phyloP scores from a whole-genome alignment of 2,329 filamentous ascomycete genomes.

The Aureobasidium sp. region DNA sequence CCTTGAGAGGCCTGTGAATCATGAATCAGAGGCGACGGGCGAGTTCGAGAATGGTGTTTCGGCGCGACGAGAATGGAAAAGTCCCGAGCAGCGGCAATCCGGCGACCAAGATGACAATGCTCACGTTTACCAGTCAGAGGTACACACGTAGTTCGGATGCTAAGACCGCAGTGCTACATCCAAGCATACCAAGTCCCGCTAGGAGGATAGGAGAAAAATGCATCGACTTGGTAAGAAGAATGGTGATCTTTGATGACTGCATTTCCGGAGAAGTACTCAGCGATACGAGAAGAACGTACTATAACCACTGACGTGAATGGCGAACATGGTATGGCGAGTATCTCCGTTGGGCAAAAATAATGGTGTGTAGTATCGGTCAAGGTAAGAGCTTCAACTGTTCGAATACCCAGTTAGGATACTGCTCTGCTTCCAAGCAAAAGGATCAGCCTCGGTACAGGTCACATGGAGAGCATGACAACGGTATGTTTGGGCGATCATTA shows the following conservation, averaged over 20 bases:
- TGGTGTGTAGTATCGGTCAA: neutral
- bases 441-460: neutral
- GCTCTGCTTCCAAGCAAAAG: neutral
- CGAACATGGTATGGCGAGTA: neutral
- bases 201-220: neutral
- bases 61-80: neutral
- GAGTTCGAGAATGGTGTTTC: neutral
- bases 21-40: neutral
- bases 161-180: constrained; percentile 1
- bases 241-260: constrained; percentile 1
- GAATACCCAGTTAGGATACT: neutral
- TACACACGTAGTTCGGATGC: neutral
- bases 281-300: neutral
- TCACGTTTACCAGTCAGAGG: neutral
- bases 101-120: neutral
- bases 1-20: neutral
- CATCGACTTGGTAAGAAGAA: neutral
- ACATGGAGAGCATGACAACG: neutral
- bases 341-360: neutral
- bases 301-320: neutral
- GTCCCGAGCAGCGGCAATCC: neutral
- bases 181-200: constrained; percentile 6
- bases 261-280: neutral
- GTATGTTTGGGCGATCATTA: neutral
- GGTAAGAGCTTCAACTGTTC: neutral